Evolutionary conservation across 2,329 filamentous ascomycete species (phyloP), one percentile per base, ranked within the genome.

Genomic region (Fusarium sp.): DNA sequence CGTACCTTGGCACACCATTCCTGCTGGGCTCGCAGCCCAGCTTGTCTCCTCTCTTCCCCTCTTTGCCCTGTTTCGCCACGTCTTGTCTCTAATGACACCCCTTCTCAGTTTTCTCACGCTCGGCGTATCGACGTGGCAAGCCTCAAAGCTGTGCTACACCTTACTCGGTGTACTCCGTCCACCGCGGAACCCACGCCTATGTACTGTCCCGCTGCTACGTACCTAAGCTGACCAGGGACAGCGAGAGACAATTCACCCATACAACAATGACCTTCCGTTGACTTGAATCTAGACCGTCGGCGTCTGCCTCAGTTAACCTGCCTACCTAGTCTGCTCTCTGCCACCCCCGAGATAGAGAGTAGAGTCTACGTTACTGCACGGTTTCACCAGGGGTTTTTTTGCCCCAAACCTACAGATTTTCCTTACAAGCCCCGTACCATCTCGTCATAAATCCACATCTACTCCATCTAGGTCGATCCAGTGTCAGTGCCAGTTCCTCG

Each of bases 401-500:
- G 28, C 19, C 61, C 33, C 17, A 50, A 51, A 66, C 44, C 55
- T 39, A 45, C 46, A 57, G 55, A 31, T 44, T 52, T 57, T 51
- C 47, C 45, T 39, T 46, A 26, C 33, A 34, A 15, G 17, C 49
- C 38, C 21, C 51, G 58, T 55, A 46, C 50, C 52, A 67, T 71
- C 59, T 67, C 62, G 53, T 67, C 64, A 67, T 65, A 46, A 65
- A 49, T 34, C 62, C 66, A 62, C 61, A 54, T 57, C 49, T 50
- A 43, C 56, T 54, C 65, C 46, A 66, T 61, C 65, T 49, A 55
- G 38, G 60, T 57, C 62, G 64, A 69, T 72, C 69, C 57, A 57
- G 71, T 69, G 58, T 59, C 71, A 67, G 69, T 60, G 62, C 69
- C 71, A 71, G 69, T 57, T 72, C 60, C 63, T 71, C 61, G 71